These are phyloP conservation scores for Suhomyces vadensis DNA, from an alignment of 805 yeast genomes.

Conservation along the genomic window DNA sequence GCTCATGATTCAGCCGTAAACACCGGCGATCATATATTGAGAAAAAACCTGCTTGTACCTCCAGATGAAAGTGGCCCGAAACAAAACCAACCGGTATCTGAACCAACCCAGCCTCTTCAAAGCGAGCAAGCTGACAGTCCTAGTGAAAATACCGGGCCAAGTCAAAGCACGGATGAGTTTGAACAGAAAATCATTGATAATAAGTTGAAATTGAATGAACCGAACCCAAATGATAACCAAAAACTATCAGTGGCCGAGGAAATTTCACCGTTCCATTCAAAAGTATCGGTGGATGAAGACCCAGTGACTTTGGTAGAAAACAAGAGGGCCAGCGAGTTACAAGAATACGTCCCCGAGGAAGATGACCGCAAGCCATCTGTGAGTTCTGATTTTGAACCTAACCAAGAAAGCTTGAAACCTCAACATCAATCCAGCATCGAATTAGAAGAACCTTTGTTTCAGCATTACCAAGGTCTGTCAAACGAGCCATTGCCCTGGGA, in stretches of 20 bases:
- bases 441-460: background rate
- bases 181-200: slow-evolving; percentile 5
- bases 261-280: background rate
- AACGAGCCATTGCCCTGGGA: slow-evolving; percentile 17
- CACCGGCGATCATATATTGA: slow-evolving; percentile 8
- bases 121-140: no score
- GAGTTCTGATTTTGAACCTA: slow-evolving; percentile 9
- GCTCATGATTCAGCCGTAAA: slow-evolving; percentile 3
- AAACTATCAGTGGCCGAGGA: background rate
- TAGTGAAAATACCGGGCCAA: no score
- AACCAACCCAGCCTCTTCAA: background rate
- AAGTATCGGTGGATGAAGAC: slow-evolving; percentile 4
- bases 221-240: background rate
- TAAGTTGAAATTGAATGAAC: slow-evolving; percentile 2
- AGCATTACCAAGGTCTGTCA: no score
- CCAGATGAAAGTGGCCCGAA: background rate
- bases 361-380: background rate
- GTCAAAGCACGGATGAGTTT: background rate
- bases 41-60: slow-evolving; percentile 5
- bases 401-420: slow-evolving; percentile 13
- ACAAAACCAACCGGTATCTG: background rate
- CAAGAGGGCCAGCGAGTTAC: slow-evolving; percentile 17
- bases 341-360: slow-evolving; percentile 17
- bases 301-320: slow-evolving; percentile 17
- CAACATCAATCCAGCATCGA: background rate